A percentile compares a stretch with the other conserved stretches of the same genome.
These are phyloP conservation scores for Euphorbia peplus DNA, from an alignment of 345 rosid species.

Conservation along the genomic window DNA sequence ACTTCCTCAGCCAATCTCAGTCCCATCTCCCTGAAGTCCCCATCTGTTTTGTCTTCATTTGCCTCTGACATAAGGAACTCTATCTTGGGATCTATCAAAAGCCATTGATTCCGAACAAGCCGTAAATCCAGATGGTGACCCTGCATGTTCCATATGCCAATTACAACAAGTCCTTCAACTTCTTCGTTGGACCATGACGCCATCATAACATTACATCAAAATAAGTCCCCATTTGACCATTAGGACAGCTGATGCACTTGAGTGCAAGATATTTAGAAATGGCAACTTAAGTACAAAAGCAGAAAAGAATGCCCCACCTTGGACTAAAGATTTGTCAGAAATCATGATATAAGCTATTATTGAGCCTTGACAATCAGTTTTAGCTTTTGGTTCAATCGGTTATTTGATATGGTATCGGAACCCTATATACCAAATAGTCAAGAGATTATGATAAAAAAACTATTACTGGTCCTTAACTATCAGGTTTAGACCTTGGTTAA, in stretches of 20 bases:
- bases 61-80: conserved; percentile 93
- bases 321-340: neutral
- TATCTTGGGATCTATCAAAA: conserved; percentile 77
- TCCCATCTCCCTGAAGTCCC: conserved; percentile 94
- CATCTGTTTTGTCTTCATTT: conserved; percentile 79
- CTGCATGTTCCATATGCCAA: conserved; percentile 25
- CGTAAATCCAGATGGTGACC: conserved; percentile 95
- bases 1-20: conserved; percentile 82
- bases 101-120: conserved; percentile 92
- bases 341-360: no score
- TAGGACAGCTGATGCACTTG: neutral
- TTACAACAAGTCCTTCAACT: neutral
- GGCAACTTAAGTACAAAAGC: neutral
- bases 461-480: no score
- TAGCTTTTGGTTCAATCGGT: no score
- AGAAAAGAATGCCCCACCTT: neutral
- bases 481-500: no score
- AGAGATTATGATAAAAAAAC: no score
- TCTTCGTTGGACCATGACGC: neutral
- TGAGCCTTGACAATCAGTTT: no score
- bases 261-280: neutral
- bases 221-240: neutral
- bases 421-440: no score
- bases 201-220: neutral
- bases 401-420: no score